A percentile compares a stretch with the other conserved stretches of the same genome.
These are phyloP conservation scores for Papiliotrema laurentii DNA, from an alignment of 1,284 basidiomycete genomes.

Conservation along the genomic window DNA sequence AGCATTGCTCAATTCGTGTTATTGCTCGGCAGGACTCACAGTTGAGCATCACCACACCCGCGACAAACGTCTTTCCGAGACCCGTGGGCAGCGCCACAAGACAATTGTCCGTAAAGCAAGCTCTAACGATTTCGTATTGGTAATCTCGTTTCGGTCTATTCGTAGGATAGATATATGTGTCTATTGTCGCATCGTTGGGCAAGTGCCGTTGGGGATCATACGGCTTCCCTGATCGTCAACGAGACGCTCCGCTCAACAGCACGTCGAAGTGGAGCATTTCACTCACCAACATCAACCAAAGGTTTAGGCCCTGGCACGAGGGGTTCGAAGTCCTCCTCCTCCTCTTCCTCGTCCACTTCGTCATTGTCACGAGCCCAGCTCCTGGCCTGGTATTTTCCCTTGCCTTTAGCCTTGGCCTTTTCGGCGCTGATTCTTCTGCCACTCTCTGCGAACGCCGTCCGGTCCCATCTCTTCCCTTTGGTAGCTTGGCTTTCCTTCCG, in stretches of 20 bases:
- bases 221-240: slow-evolving; percentile 18
- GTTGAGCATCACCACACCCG: slow-evolving; percentile 92
- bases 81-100: slow-evolving; percentile 94
- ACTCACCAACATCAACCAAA: slow-evolving; percentile 52
- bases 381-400: slow-evolving; percentile 16
- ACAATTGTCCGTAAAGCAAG: slow-evolving; percentile 86
- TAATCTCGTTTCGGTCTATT: slow-evolving; percentile 88
- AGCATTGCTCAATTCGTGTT: too few relatives aligned
- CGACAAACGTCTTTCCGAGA: slow-evolving; percentile 96
- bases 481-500: slow-evolving; percentile 35
- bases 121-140: slow-evolving; percentile 88
- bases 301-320: slow-evolving; percentile 79
- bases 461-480: slow-evolving; percentile 71
- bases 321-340: slow-evolving; percentile 53
- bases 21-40: slow-evolving; percentile 54
- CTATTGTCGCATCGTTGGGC: slow-evolving; percentile 70
- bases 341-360: slow-evolving; percentile 50
- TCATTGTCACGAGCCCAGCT: slow-evolving; percentile 32
- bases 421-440: slow-evolving; percentile 55
- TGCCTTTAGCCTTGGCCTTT: slow-evolving; percentile 38
- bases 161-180: slow-evolving; percentile 88
- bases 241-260: not conserved
- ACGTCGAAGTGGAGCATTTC: not conserved
- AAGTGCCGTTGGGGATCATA: slow-evolving; percentile 66
- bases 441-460: slow-evolving; percentile 72